Percentiles rank a stretch among this genome's conserved stretches.
phyloP scores from a whole-genome alignment of 345 rosid species.

The Kernera saxatilis region DNA sequence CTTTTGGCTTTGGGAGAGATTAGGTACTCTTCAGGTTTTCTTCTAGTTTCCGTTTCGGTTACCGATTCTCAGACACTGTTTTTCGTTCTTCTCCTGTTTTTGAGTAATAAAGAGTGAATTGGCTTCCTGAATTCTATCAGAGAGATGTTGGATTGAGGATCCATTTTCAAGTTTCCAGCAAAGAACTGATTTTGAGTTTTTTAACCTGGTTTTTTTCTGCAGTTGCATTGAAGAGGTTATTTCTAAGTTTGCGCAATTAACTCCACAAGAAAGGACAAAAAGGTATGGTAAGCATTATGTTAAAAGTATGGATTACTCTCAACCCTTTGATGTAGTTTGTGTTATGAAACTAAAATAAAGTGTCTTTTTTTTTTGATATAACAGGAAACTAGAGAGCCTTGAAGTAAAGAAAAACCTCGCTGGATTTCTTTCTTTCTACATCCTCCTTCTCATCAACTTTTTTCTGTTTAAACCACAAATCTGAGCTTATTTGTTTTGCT shows the following conservation, averaged over 20 bases:
- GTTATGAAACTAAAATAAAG: conserved; percentile 4
- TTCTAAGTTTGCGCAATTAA: conserved; percentile 65
- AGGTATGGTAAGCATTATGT: conserved; percentile 44
- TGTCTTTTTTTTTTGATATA: neutral
- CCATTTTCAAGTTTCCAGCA: neutral
- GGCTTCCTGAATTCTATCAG: neutral
- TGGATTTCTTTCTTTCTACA: neutral
- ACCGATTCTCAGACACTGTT: neutral
- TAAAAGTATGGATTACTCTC: neutral
- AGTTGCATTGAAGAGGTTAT: conserved; percentile 76
- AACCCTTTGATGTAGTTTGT: conserved; percentile 2
- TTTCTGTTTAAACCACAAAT: neutral
- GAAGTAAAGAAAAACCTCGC: conserved; percentile 52
- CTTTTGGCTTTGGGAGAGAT: neutral
- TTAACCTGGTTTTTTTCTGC: conserved; percentile 17
- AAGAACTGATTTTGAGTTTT: neutral
- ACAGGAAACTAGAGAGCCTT: conserved; percentile 95
- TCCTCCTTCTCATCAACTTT: neutral
- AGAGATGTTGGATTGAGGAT: neutral
- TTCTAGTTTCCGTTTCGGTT: neutral
- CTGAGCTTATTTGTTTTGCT: conserved; percentile 23
- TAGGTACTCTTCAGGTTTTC: neutral
- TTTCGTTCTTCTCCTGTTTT: neutral
- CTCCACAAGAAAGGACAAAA: conserved; percentile 90
- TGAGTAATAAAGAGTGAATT: neutral